Percentiles rank a stretch among this genome's conserved stretches.
phyloP scores from a whole-genome alignment of 2,329 filamentous ascomycete genomes.

The Graphilbum fragrans region DNA sequence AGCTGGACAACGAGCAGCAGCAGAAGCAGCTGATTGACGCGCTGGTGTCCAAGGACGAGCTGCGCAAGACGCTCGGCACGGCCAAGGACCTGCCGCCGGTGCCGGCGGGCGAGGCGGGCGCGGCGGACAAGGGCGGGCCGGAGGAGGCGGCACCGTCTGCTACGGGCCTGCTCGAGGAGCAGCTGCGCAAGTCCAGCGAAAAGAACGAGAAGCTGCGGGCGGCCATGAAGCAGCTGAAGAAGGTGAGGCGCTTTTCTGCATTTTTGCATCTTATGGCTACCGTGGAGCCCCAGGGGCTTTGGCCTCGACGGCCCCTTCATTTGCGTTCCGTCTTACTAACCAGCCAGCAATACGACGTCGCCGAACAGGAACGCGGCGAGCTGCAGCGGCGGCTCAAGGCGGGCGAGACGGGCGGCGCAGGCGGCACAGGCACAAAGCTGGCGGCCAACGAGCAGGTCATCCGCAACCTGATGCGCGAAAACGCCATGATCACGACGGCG shows the following conservation, averaged over 20 bases:
- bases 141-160: conserved; percentile 8
- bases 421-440: conserved; percentile 17
- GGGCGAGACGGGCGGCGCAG: conserved; percentile 20
- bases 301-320: no score
- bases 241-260: conserved; percentile 37
- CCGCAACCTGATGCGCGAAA: conserved; percentile 64
- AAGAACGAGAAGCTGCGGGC: conserved; percentile 46
- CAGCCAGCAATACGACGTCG: conserved; percentile 50
- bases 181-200: conserved; percentile 30
- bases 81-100: conserved; percentile 7
- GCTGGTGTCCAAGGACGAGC: conserved; percentile 47
- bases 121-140: neutral
- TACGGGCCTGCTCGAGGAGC: conserved; percentile 18
- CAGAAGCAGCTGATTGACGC: conserved; percentile 48
- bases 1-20: conserved; percentile 41
- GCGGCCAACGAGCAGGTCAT: conserved; percentile 42
- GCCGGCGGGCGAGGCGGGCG: conserved; percentile 13
- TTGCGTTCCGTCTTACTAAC: no score
- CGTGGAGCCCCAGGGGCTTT: neutral
- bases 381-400: conserved; percentile 42
- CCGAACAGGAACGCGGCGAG: conserved; percentile 43
- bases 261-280: no score
- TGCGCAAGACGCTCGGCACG: conserved; percentile 41
- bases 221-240: conserved; percentile 42
- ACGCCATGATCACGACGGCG: conserved; percentile 65